phyloP scores from a whole-genome alignment of 495 filamentous ascomycete genomes.

The Podospora fimiseda region DNA sequence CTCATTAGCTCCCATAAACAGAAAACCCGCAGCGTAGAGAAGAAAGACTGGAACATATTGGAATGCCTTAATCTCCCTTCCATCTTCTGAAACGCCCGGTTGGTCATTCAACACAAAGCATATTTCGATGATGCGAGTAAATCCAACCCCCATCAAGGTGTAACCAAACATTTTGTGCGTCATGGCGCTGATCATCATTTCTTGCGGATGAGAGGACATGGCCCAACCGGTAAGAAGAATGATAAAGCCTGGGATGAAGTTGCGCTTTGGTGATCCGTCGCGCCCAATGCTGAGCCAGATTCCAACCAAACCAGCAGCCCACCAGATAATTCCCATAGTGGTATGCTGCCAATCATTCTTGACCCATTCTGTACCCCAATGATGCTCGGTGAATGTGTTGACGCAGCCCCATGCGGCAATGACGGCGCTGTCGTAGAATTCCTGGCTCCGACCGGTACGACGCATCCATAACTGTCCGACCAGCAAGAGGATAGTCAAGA shows the following conservation, averaged over 20 bases:
- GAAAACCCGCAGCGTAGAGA: constrained; percentile 86
- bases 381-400: constrained; percentile 97
- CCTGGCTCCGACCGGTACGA: constrained; percentile 80
- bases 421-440: constrained; percentile 90
- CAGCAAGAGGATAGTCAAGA: constrained; percentile 78
- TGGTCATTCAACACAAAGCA: constrained; percentile 76
- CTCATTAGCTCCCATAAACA: constrained; percentile 96
- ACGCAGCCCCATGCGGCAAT: constrained; percentile 93
- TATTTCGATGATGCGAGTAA: constrained; percentile 83
- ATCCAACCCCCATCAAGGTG: constrained; percentile 84
- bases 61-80: constrained; percentile 68
- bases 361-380: constrained; percentile 88
- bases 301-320: constrained; percentile 84
- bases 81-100: constrained; percentile 49
- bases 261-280: constrained; percentile 80
- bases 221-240: constrained; percentile 91
- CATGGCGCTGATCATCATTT: constrained; percentile 74
- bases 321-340: constrained; percentile 96
- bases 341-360: constrained; percentile 95
- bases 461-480: constrained; percentile 85
- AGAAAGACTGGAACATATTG: constrained; percentile 89
- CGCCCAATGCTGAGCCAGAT: constrained; percentile 83
- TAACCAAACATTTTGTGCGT: constrained; percentile 92
- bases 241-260: constrained; percentile 86
- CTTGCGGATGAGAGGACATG: constrained; percentile 85